Conservation (phyloP, 768 basidiomycete genomes). For the Lentinula boryana region DNA sequence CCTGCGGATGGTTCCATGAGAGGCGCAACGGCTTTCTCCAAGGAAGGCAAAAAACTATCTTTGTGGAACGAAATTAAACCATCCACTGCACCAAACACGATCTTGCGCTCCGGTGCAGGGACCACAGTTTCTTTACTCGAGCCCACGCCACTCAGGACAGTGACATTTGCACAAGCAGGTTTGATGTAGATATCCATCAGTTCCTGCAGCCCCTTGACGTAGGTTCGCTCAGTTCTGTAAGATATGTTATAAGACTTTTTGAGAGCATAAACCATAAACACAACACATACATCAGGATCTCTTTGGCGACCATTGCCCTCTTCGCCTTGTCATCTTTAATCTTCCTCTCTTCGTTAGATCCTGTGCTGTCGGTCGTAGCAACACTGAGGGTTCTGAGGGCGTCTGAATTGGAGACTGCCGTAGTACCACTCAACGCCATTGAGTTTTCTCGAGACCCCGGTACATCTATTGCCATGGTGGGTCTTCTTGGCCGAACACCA, state of each 20-base stretch:
- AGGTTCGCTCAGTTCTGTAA: constrained; percentile 85
- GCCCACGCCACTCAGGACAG: constrained; percentile 62
- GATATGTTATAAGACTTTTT: constrained; percentile 12
- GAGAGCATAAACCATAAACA: constrained; percentile 2
- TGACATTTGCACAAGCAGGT: constrained; percentile 68
- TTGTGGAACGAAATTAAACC: constrained; percentile 88
- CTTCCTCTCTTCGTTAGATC: constrained; percentile 76
- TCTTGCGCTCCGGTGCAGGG: constrained; percentile 77
- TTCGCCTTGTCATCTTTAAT: constrained; percentile 89
- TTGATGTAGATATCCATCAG: constrained; percentile 94
- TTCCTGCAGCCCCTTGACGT: constrained; percentile 91
- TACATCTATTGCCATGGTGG: constrained; percentile 56
- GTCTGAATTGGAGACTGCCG: constrained; percentile 29
- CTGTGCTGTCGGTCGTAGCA: constrained; percentile 67
- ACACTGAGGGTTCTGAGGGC: constrained; percentile 67
- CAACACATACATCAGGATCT: constrained; percentile 79
- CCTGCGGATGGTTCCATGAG: constrained; percentile 47
- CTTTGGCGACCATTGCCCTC: constrained; percentile 76
- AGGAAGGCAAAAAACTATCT: constrained; percentile 86
- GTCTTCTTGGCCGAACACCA: constrained; percentile 56
- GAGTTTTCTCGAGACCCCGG: constrained; percentile 40
- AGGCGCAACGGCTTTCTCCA: constrained; percentile 73
- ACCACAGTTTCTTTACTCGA: constrained; percentile 80
- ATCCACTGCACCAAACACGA: constrained; percentile 90
- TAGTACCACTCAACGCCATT: constrained; percentile 41